Evolutionary conservation across 306 rosid genomes (phyloP), one percentile per base, ranked within the genome.

Genomic region (Rosa multiflora): DNA sequence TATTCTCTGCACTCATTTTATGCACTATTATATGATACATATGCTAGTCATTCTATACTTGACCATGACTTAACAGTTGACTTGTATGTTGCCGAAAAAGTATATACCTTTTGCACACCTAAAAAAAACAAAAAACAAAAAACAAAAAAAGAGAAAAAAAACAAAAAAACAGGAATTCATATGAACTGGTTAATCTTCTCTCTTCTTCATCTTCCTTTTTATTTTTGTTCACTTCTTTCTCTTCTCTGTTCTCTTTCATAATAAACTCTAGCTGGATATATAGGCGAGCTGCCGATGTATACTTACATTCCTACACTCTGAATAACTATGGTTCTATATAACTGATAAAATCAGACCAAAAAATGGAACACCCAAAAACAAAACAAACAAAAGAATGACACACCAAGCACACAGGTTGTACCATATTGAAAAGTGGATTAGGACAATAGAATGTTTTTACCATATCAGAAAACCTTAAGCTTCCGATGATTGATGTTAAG

Each of bases 301-400:
- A 90, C 93, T 91, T 84, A 89, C 94, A 90, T 86, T 90, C 90
- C 88, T 80, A 89, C 97, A 91, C 88, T 92, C 93, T 79, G 74
- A 85, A 89, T 78, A 72, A 82, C 91, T 88, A 87, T 77, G 76
- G 84, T 80, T 90, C 87, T 93, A 90, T 95, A 95, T 97, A 93
- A 83, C 81, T 76, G 86, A 76, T 77, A 83, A 9, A 89, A 83
- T 79, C 89, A 90, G 87, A 85, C 85, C 86, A 81, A 90, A 91
- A 85, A 87, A 87, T 89, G 87, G 91, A 85, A 91, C 88, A 87
- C 92, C 85, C 85, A 84, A 89, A 86, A 80, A 75, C 84, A 75
- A 32, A 2, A 82, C 88, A 84, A 89, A 92, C 89, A 89, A 88
- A 87, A 32, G 3, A 32, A 32, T 92, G 94, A 85, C 91, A 86